Base-by-base conservation (phyloP, 306 rosid genomes). In the Benincasa hispida region DNA sequence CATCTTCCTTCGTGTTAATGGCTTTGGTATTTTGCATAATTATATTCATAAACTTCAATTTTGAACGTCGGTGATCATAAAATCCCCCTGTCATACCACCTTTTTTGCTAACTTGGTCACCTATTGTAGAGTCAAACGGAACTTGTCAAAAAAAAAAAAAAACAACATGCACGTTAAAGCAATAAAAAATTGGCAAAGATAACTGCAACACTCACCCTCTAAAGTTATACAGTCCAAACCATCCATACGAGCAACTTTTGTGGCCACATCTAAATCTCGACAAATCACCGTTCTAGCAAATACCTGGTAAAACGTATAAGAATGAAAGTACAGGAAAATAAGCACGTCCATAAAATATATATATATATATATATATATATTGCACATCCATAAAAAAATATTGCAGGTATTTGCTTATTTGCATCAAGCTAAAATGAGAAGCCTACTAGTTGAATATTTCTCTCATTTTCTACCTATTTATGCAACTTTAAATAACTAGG, bases 61-160 rank as follows among this genome's bases (percentile, higher is more conserved):
- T 94, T 54, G 98, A 90, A 67, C 95, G 87, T 65, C 98, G 87
- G 84, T 94, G 96, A 69, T 94, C 97, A 86, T 94, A 91, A 86
- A 94, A 94, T 76, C 98, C 98, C 58, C 98, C 98, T 0, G 98
- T 94, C 98, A 94, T 94, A 72, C 97, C 93, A 75, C 98, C 98
- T 84, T 94, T 94, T 91, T 91, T 94, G 91, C 98, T 94, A 59
- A 94, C 97, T 87, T 94, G 97, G 82, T 94, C 98, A 77, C 98
- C 98, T 94, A 85, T 85, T 63, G 75, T 14, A 68, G 62, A 60
- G 76, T 35, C 18, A 37, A 54, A n/a, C 57, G 56, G 32, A 74
- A 60, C 76, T 82, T 75, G 77, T 81, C 78, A 85, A 80, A 75
- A 11, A 5, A 50, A 50, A 41, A 41, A 41, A 41, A 41, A 81